A percentile compares a stretch with the other conserved stretches of the same genome.
These are phyloP conservation scores for Sanguinoderma infundibulare DNA, from an alignment of 1,284 basidiomycete genomes.

Conservation along the genomic window DNA sequence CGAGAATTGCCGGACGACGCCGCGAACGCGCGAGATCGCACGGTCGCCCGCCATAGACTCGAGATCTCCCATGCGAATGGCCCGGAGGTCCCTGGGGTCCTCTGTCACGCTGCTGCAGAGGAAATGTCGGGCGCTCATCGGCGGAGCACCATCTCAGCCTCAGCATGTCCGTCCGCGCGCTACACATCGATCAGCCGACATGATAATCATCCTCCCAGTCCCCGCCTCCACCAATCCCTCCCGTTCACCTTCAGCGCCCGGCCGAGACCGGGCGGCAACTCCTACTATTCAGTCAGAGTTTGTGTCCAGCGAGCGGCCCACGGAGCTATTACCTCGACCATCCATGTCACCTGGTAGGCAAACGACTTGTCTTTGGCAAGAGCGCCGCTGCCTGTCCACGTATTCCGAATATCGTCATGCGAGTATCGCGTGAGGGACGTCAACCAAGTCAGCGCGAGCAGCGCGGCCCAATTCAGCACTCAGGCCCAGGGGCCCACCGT, in stretches of 20 bases:
- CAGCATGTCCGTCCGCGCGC: neutral
- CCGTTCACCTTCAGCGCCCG: neutral
- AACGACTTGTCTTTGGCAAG: neutral
- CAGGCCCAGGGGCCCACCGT: neutral
- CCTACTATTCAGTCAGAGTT: neutral
- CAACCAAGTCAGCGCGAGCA: conserved; percentile 9
- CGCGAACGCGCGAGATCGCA: neutral
- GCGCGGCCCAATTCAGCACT: conserved; percentile 6
- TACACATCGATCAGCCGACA: conserved; percentile 21
- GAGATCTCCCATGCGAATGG: conserved; percentile 19
- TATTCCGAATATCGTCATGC: conserved; percentile 1
- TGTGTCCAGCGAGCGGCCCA: neutral
- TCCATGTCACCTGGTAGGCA: neutral
- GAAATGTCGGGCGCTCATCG: conserved; percentile 23
- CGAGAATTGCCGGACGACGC: conserved; percentile 21
- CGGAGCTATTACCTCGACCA: neutral
- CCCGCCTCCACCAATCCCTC: neutral
- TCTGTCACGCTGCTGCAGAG: conserved; percentile 15
- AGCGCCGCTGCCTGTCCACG: neutral
- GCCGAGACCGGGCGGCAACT: neutral
- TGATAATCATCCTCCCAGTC: conserved; percentile 21
- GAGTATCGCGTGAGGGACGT: conserved; percentile 17
- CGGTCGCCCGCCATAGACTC: conserved; percentile 8
- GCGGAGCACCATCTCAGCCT: conserved; percentile 27
- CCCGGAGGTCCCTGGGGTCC: conserved; percentile 32